These are phyloP conservation scores for Starmerella apis DNA, from an alignment of 805 yeast species.

Conservation along the genomic window DNA sequence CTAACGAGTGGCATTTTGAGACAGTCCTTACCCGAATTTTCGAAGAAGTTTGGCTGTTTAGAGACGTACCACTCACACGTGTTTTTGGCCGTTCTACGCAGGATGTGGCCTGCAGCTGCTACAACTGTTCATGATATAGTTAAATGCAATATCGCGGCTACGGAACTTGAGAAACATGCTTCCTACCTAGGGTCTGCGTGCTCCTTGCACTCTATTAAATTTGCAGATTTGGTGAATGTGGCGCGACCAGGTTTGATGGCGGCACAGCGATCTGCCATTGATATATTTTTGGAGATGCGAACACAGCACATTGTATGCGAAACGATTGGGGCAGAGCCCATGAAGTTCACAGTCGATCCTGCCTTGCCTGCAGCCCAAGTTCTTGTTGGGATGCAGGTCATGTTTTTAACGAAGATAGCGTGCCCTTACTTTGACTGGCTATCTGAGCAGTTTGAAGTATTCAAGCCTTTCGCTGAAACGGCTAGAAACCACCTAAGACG, in stretches of 20 bases:
- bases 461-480: slow-evolving; percentile 5
- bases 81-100: slow-evolving; percentile 42
- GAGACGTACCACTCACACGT: slow-evolving; percentile 74
- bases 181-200: slow-evolving; percentile 3
- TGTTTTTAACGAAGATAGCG: slow-evolving; percentile 13
- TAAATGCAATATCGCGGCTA: slow-evolving; percentile 47
- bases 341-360: slow-evolving; percentile 2
- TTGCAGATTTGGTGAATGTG: slow-evolving; percentile 93
- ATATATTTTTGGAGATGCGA: slow-evolving; percentile 15
- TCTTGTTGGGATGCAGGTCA: slow-evolving; percentile 15
- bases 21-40: slow-evolving; percentile 50
- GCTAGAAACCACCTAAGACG: slow-evolving; percentile 39
- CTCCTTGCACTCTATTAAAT: slow-evolving; percentile 54
- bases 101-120: slow-evolving; percentile 39
- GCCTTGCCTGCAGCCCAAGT: slow-evolving; percentile 7
- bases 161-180: slow-evolving; percentile 89
- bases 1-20: slow-evolving; percentile 68
- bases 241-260: slow-evolving; percentile 50
- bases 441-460: slow-evolving; percentile 10
- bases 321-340: background rate
- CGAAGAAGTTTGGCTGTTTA: slow-evolving; percentile 52
- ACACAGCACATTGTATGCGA: slow-evolving; percentile 9
- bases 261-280: slow-evolving; percentile 15
- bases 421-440: slow-evolving; percentile 23
- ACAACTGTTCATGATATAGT: slow-evolving; percentile 14